Evolutionary conservation across 805 yeast species (phyloP).

Genomic region (Deakozyma indianensis): DNA sequence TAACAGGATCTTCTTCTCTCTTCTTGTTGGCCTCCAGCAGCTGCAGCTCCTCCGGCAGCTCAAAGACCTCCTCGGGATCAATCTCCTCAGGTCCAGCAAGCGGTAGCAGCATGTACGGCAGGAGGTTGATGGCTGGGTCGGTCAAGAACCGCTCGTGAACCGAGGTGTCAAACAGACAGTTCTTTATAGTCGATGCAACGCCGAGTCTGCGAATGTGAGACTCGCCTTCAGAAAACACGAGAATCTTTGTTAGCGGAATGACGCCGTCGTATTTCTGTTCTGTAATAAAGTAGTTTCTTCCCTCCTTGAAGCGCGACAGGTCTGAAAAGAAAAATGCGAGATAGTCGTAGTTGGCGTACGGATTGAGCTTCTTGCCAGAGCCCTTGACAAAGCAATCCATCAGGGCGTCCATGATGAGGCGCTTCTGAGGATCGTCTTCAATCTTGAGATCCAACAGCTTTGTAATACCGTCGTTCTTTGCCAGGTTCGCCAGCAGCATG

Average conservation of each 20-base stretch:
- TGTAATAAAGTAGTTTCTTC: slow-evolving; percentile 58
- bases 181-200: slow-evolving; percentile 83
- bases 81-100: slow-evolving; percentile 61
- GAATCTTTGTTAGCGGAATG: slow-evolving; percentile 65
- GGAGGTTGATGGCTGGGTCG: slow-evolving; percentile 51
- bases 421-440: slow-evolving; percentile 36
- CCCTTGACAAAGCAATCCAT: slow-evolving; percentile 88
- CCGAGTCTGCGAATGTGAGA: slow-evolving; percentile 76
- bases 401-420: slow-evolving; percentile 52
- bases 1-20: slow-evolving; percentile 57
- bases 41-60: slow-evolving; percentile 80
- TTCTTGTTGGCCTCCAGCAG: slow-evolving; percentile 58
- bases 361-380: slow-evolving; percentile 53
- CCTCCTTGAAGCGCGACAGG: slow-evolving; percentile 48
- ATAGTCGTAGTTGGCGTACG: slow-evolving; percentile 65
- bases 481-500: slow-evolving; percentile 72
- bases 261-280: slow-evolving; percentile 60
- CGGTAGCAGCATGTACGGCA: slow-evolving; percentile 74
- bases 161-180: slow-evolving; percentile 67
- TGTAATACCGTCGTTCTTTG: slow-evolving; percentile 56
- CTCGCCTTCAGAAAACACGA: slow-evolving; percentile 71
- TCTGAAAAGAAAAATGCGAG: slow-evolving; percentile 83
- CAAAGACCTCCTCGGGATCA: slow-evolving; percentile 73
- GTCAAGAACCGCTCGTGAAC: slow-evolving; percentile 45
- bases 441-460: slow-evolving; percentile 30